Conservation (phyloP, 2,329 filamentous ascomycete genomes). For the Ascochyta lentis region DNA sequence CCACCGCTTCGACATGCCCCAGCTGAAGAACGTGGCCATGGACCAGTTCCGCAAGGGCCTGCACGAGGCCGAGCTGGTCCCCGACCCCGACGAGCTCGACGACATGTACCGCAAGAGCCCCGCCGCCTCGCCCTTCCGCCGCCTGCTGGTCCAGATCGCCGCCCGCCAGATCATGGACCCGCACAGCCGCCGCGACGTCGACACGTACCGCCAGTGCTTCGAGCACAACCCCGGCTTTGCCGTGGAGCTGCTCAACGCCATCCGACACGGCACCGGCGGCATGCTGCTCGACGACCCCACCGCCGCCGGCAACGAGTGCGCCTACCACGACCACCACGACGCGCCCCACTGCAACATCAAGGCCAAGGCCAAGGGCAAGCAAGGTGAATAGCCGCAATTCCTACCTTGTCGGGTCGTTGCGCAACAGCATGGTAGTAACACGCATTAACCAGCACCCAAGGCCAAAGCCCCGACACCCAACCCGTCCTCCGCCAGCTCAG, state of each 20-base stretch:
- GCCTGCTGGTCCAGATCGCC: slow-evolving; percentile 61
- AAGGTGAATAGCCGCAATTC: slow-evolving; percentile 45
- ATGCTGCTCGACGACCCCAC: slow-evolving; percentile 62
- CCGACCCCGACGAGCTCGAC: slow-evolving; percentile 62
- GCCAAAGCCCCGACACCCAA: slow-evolving; percentile 30
- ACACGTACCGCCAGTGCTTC: slow-evolving; percentile 59
- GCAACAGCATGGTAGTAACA: slow-evolving; percentile 40
- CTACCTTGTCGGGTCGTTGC: slow-evolving; percentile 18
- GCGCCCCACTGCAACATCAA: slow-evolving; percentile 50
- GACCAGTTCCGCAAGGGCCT: slow-evolving; percentile 61
- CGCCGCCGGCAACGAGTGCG: slow-evolving; percentile 51
- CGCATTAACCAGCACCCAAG: slow-evolving; percentile 47
- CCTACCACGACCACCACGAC: slow-evolving; percentile 59
- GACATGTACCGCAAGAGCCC: slow-evolving; percentile 59
- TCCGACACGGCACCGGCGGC: slow-evolving; percentile 57
- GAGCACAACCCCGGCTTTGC: slow-evolving; percentile 59
- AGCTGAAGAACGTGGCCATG: slow-evolving; percentile 61
- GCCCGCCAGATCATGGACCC: slow-evolving; percentile 65
- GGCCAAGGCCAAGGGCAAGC: slow-evolving; percentile 42
- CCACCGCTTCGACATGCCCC: slow-evolving; percentile 58
- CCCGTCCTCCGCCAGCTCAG: slow-evolving; percentile 42
- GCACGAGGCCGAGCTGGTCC: slow-evolving; percentile 58
- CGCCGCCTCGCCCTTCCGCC: slow-evolving; percentile 55
- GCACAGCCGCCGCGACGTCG: slow-evolving; percentile 56
- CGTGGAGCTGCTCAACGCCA: slow-evolving; percentile 61